phyloP scores from a whole-genome alignment of 1,139 yeast genomes.

The Zygoascus sp. region DNA sequence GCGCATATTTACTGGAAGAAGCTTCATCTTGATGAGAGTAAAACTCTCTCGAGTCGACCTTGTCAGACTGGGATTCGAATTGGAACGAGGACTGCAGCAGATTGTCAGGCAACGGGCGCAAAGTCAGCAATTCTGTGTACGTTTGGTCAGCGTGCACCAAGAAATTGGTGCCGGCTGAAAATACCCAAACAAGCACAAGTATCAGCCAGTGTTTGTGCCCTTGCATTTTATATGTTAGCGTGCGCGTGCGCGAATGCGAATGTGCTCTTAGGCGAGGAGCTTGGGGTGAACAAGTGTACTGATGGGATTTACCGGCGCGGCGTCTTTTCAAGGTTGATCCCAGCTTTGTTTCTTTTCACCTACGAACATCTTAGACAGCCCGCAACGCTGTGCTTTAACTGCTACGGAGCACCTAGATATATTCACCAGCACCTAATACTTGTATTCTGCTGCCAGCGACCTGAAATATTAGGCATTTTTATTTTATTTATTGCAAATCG shows the following conservation, averaged over 20 bases:
- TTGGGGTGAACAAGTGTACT: constrained; percentile 4
- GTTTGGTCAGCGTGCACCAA: background rate
- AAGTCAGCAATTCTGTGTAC: constrained; percentile 54
- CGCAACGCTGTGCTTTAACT: too few species aligned
- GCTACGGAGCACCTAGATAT: too few species aligned
- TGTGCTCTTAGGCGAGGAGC: constrained; percentile 3
- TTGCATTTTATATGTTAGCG: background rate
- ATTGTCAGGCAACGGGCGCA: constrained; percentile 70
- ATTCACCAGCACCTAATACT: too few species aligned
- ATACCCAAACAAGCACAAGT: background rate
- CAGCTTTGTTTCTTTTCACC: too few species aligned
- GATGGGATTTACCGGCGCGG: too few species aligned
- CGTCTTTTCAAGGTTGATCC: too few species aligned
- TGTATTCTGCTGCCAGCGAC: too few species aligned
- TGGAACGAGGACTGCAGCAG: constrained; percentile 62
- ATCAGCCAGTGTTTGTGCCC: background rate
- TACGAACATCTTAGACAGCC: too few species aligned
- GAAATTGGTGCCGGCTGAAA: background rate
- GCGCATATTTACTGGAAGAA: constrained; percentile 36
- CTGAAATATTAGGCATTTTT: background rate
- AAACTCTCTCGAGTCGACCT: constrained; percentile 30
- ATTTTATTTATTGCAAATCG: background rate
- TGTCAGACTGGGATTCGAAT: constrained; percentile 58
- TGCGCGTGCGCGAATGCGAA: background rate
- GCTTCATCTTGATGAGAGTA: constrained; percentile 24